phyloP scores from a whole-genome alignment of 176 grass and related monocot genomes.

The Tillandsia fasciculata region DNA sequence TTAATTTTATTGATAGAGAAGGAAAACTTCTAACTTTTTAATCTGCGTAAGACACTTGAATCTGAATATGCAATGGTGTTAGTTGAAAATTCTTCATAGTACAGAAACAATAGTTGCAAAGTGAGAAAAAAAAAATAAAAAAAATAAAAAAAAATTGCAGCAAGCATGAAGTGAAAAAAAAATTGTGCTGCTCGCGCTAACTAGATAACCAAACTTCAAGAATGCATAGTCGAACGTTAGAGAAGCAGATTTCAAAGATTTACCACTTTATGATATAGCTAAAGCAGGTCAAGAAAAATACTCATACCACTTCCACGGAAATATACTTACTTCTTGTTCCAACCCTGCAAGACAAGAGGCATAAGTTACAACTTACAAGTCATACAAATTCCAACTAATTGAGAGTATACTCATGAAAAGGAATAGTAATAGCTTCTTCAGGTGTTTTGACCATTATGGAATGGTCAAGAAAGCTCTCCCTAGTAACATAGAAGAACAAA shows the following conservation, averaged over 20 bases:
- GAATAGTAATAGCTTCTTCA: constrained; percentile 8
- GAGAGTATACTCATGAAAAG: not conserved
- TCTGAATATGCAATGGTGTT: not conserved
- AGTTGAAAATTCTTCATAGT: not conserved
- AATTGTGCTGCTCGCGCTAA: not conserved
- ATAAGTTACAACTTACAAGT: constrained; percentile 8
- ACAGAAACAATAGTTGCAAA: not conserved
- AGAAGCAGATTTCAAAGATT: constrained; percentile 1
- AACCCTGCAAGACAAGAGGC: constrained; percentile 62
- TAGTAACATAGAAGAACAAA: too few species aligned
- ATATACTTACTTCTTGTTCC: constrained; percentile 93
- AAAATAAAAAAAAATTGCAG: not conserved
- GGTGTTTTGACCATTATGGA: not conserved
- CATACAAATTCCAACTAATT: not conserved
- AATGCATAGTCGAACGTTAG: not conserved
- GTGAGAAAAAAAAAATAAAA: not conserved
- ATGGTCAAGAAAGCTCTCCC: not conserved
- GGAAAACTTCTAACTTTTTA: too few species aligned
- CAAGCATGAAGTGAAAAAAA: not conserved
- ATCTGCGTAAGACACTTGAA: too few species aligned
- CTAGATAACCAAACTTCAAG: not conserved
- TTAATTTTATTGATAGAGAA: too few species aligned
- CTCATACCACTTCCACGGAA: not conserved
- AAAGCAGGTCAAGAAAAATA: not conserved
- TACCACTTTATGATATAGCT: not conserved